Base-by-base conservation (phyloP, 257 asterid species). In the Mentha longifolia region DNA sequence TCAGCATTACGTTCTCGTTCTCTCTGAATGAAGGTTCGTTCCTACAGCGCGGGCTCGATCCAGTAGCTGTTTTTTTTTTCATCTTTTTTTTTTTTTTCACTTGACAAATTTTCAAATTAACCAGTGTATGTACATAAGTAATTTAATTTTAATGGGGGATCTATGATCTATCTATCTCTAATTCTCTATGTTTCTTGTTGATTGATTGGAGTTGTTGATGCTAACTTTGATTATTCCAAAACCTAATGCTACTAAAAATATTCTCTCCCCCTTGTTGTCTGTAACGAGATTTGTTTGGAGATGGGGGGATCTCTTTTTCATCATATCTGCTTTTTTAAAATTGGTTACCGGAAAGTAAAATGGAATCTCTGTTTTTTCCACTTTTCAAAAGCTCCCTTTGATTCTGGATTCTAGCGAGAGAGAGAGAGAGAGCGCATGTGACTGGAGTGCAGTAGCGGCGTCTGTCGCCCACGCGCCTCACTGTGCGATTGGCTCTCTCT, bases 321-420 rank as follows among this genome's bases (percentile, higher is more conserved):
- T 68, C 20, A 28, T 65, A 45, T 77, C 66, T 79, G 67, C 62
- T 47, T 65, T 74, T 35, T 35, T 0, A 7, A 7, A 35, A 35
- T 35, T 52, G 78, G 39, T 63, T 61, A 71, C 63, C 78, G 41
- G 75, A 77, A 82, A 84, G 86, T 56, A 60, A 56, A 59, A 81
- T 81, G 84, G 79, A 82, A 84, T 83, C 82, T 79, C 76, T 71
- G 76, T 67, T 77, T 33, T 46, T 65, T 65, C 71, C 72, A 55
- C 82, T 71, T 87, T 84, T 69, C 61, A 77, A 77, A 82, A 77
- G 80, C 72, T n/a, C 25, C 61, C 67, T 33, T 72, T 64, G 61
- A 28, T 28, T 28, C 31, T 28, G 31, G 31, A 28, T 28, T 28
- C 31, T 2, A 28, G 31, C 31, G 31, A 5, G 1, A 37, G 1